Conservation (phyloP, 2,329 filamentous ascomycete genomes). For the Calonectria fujianensis region DNA sequence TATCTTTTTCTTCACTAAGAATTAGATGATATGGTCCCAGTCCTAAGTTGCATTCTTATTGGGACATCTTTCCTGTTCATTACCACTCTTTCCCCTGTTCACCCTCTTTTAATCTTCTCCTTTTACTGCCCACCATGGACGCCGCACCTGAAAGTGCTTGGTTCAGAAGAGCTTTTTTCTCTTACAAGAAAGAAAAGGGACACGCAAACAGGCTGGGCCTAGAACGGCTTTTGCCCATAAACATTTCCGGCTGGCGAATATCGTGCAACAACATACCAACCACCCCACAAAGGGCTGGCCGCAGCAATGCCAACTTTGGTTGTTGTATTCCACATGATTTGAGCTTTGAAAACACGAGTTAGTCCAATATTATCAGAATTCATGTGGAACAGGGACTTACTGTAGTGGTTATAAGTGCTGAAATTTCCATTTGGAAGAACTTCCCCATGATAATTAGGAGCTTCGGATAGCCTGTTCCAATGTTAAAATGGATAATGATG, state of each 20-base stretch:
- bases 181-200: not conserved
- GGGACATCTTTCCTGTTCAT: too few relatives aligned
- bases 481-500: not conserved
- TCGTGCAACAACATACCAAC: slow-evolving; percentile 3
- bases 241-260: not conserved
- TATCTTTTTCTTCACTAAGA: too few relatives aligned
- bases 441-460: not conserved
- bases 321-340: slow-evolving; percentile 9
- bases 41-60: too few relatives aligned
- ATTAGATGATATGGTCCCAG: too few relatives aligned
- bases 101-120: not conserved
- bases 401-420: not conserved
- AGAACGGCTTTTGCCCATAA: not conserved
- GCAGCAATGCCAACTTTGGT: slow-evolving; percentile 6
- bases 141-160: not conserved
- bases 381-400: not conserved
- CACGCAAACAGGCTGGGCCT: not conserved
- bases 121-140: not conserved
- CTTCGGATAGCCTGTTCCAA: not conserved
- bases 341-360: not conserved
- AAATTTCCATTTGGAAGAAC: not conserved
- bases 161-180: not conserved
- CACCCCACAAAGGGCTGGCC: not conserved
- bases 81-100: too few relatives aligned
- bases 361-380: not conserved